Evolutionary conservation across 352 stramenopile genomes (phyloP).

Genomic region (Phytopythium delawarense): DNA sequence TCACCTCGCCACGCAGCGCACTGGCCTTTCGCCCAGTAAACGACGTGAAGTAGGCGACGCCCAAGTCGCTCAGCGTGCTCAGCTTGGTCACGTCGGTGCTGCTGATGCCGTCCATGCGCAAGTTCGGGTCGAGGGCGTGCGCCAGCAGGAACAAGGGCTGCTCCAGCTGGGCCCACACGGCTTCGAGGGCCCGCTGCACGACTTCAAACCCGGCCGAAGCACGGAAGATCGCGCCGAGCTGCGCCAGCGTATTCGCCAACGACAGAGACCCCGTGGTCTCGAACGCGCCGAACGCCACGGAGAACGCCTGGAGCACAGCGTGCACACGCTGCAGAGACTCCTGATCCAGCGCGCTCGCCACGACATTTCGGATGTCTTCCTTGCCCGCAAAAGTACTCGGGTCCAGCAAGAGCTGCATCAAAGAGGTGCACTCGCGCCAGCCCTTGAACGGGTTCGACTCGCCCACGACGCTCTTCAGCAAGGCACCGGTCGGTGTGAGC

Average conservation of each 20-base stretch:
- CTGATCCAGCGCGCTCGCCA: constrained; percentile 35
- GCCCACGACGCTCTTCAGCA: constrained; percentile 11
- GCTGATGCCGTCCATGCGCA: constrained; percentile 35
- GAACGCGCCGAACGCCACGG: constrained; percentile 21
- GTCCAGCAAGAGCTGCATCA: constrained; percentile 40
- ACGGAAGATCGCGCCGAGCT: constrained; percentile 39
- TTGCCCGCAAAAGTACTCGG: constrained; percentile 31
- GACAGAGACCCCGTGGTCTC: constrained; percentile 12
- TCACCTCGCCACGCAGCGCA: constrained; percentile 56
- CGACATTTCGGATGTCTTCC: constrained; percentile 17
- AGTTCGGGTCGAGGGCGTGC: constrained; percentile 51
- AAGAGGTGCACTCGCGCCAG: constrained; percentile 25
- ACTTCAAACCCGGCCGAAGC: constrained; percentile 41
- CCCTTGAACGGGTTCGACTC: constrained; percentile 23
- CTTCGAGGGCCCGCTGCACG: constrained; percentile 48
- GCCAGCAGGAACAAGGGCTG: constrained; percentile 66
- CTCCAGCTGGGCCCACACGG: constrained; percentile 47
- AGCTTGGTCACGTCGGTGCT: constrained; percentile 48
- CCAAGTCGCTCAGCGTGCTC: constrained; percentile 55
- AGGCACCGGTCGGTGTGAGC: constrained; percentile 18
- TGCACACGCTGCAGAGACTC: constrained; percentile 36
- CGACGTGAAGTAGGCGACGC: constrained; percentile 47
- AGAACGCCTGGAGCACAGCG: constrained; percentile 36
- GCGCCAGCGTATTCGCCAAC: constrained; percentile 38
- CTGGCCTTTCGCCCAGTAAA: constrained; percentile 41